These are phyloP conservation scores for Fusarium aywerte DNA, from an alignment of 2,329 filamentous ascomycete species.

Conservation along the genomic window DNA sequence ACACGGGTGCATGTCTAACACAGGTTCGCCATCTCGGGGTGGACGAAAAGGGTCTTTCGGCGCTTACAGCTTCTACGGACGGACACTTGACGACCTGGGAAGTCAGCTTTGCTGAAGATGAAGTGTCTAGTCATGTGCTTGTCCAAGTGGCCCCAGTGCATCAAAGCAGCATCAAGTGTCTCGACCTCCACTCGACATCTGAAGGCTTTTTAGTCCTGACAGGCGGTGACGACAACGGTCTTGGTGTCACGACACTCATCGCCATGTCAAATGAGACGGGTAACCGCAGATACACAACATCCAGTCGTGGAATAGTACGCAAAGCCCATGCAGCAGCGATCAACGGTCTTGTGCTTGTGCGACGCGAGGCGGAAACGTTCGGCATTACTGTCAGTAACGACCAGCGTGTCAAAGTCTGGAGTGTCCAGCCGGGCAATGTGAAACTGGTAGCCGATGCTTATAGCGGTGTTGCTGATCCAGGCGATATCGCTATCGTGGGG, in stretches of 20 bases:
- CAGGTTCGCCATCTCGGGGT: constrained; percentile 63
- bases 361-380: constrained; percentile 29
- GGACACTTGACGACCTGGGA: constrained; percentile 67
- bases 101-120: constrained; percentile 25
- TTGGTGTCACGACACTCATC: constrained; percentile 65
- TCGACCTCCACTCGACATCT: constrained; percentile 57
- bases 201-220: constrained; percentile 68
- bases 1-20: constrained; percentile 81
- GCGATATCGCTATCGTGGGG: constrained; percentile 50
- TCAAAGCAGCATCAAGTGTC: constrained; percentile 81
- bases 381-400: constrained; percentile 68
- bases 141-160: constrained; percentile 66
- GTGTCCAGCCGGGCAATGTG: constrained; percentile 48
- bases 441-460: constrained; percentile 61
- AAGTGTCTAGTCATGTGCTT: constrained; percentile 41
- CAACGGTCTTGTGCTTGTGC: constrained; percentile 63
- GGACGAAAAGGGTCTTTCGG: constrained; percentile 46
- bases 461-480: constrained; percentile 70
- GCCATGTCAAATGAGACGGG: constrained; percentile 27
- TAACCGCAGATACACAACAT: constrained; percentile 40
- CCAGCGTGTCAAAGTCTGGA: constrained; percentile 69
- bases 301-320: constrained; percentile 44
- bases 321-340: constrained; percentile 78
- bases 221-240: constrained; percentile 88
- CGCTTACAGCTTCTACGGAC: constrained; percentile 83